Conservation (phyloP, 768 basidiomycete genomes). For the Naematelia aurantialba region DNA sequence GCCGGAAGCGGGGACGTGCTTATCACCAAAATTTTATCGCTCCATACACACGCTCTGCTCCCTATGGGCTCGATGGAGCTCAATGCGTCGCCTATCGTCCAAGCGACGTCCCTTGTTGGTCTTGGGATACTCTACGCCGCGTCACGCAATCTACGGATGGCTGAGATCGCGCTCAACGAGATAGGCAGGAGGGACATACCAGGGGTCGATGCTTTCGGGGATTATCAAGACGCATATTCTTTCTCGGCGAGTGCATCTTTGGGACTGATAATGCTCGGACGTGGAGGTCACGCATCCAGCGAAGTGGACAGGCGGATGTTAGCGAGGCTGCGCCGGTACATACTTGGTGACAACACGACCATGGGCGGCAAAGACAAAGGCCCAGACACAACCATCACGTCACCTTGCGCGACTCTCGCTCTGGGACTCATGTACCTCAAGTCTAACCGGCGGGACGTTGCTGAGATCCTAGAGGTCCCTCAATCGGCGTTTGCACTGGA, state of each 20-base stretch:
- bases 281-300: conserved; percentile 61
- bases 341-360: conserved; percentile 59
- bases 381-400: conserved; percentile 79
- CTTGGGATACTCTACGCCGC: conserved; percentile 87
- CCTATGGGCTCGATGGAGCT: conserved; percentile 82
- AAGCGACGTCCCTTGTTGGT: conserved; percentile 80
- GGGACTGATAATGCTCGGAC: conserved; percentile 94
- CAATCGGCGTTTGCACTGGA: conserved; percentile 74
- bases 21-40: conserved; percentile 83
- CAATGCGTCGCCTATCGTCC: conserved; percentile 83
- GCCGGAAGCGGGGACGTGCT: conserved; percentile 78
- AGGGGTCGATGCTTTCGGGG: conserved; percentile 76
- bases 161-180: conserved; percentile 82
- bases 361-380: conserved; percentile 50
- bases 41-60: conserved; percentile 87
- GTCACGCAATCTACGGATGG: conserved; percentile 81
- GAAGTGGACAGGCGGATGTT: conserved; percentile 73
- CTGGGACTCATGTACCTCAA: conserved; percentile 89
- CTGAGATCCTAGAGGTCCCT: conserved; percentile 78
- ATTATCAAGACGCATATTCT: conserved; percentile 88
- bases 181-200: conserved; percentile 72
- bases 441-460: conserved; percentile 77
- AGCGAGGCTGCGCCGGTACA: conserved; percentile 65
- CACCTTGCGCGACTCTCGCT: conserved; percentile 84
- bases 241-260: conserved; percentile 83